Evolutionary conservation across 257 asterid genomes (phyloP), one percentile per base, ranked within the genome.

Genomic region (Avicennia marina): DNA sequence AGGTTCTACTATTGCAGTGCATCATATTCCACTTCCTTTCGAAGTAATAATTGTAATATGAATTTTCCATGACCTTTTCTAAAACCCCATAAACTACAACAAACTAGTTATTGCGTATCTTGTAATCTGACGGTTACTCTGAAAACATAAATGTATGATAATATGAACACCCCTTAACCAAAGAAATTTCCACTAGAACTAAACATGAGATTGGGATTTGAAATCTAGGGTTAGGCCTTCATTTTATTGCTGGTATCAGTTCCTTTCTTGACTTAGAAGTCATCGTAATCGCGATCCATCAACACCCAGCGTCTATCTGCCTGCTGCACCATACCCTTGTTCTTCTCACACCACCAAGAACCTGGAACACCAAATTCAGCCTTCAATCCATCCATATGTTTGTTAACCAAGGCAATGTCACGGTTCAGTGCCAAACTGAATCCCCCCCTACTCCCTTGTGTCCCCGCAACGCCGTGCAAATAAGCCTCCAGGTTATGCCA

Each of bases 381-480:
- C 56, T 75, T 79, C 71, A 90, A 64, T 0, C 17, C 65, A 63
- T 81, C 89, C 65, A 67, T 1, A 39, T 40, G 53, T 58, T 90
- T 90, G 43, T 90, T 90, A 26, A 75, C 78, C 20, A 90, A 66
- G 0, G 87, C 77, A n/a, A 84, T 34, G 59, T 81, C 82, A 2
- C 95, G 77, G 13, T 67, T 48, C 7, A 81, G 67, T 51, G 65
- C 89, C 22, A 87, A 27, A 62, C 70, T 78, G 45, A 89, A 89
- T 10, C 74, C 87, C 2, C 76, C 73, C 34, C 48, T 45, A 7
- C 54, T 36, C 53, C 95, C 94, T 47, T 79, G 90, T 0, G 77
- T 75, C 22, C 97, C 95, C 0, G 86, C 94, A 45, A 89, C 71
- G 24, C 97, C 95, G 32, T 89, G 98, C 84, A 86, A n/a, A 62